Conservation (phyloP, 2,329 filamentous ascomycete species). For the Kalmusia sp. region DNA sequence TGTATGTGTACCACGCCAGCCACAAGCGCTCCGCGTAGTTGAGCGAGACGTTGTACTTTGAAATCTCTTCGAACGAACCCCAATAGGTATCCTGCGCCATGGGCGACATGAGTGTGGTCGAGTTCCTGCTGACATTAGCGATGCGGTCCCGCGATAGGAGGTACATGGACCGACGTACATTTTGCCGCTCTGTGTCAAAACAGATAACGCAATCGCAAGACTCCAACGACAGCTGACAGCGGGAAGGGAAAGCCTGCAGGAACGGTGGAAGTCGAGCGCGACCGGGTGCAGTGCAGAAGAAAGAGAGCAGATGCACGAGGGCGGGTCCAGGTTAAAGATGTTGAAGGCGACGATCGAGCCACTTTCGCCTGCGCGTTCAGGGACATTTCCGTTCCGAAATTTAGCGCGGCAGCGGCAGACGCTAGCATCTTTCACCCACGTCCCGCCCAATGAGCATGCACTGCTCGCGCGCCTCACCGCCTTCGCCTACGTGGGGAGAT, state of each 20-base stretch:
- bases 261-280: conserved; percentile 13
- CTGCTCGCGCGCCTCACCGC: conserved; percentile 8
- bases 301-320: conserved; percentile 29
- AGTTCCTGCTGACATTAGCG: conserved; percentile 44
- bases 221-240: neutral
- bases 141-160: conserved; percentile 16
- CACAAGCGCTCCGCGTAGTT: conserved; percentile 88
- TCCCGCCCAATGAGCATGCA: neutral
- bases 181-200: conserved; percentile 23
- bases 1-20: conserved; percentile 96
- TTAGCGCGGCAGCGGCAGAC: no score
- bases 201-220: conserved; percentile 1
- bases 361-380: conserved; percentile 32
- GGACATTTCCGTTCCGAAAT: conserved; percentile 26
- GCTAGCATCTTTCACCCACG: neutral
- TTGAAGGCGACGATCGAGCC: conserved; percentile 27
- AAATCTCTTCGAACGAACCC: conserved; percentile 70
- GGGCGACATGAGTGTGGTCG: conserved; percentile 41
- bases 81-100: conserved; percentile 65
- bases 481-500: conserved; percentile 16
- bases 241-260: conserved; percentile 22
- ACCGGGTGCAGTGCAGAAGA: conserved; percentile 25
- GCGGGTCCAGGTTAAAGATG: conserved; percentile 37
- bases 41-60: conserved; percentile 80
- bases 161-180: conserved; percentile 28